These are phyloP conservation scores for Metschnikowia anglica DNA, from an alignment of 805 yeast species.

Conservation along the genomic window DNA sequence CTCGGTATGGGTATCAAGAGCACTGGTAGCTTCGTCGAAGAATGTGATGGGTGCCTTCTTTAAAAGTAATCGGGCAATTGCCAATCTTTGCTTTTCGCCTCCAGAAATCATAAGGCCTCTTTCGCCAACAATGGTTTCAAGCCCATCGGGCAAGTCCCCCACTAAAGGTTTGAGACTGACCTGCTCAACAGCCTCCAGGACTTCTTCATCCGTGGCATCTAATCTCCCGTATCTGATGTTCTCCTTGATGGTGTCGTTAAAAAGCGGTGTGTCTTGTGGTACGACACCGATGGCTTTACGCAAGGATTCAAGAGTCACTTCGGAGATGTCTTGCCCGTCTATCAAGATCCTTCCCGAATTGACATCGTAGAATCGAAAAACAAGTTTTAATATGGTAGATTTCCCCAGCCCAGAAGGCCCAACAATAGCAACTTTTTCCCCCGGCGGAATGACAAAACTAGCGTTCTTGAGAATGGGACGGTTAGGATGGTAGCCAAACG, in stretches of 20 bases:
- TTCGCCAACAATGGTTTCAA: conserved; percentile 88
- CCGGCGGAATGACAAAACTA: conserved; percentile 83
- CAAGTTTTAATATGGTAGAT: conserved; percentile 79
- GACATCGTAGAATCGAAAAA: conserved; percentile 89
- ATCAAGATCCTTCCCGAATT: conserved; percentile 71
- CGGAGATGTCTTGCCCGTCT: conserved; percentile 85
- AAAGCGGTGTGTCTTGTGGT: conserved; percentile 96
- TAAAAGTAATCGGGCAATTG: conserved; percentile 85
- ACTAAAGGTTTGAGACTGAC: conserved; percentile 70
- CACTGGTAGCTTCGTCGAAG: conserved; percentile 96
- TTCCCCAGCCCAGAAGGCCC: conserved; percentile 98
- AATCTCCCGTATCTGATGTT: conserved; percentile 85
- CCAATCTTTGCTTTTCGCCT: conserved; percentile 96
- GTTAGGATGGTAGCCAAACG: conserved; percentile 88
- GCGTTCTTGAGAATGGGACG: conserved; percentile 83
- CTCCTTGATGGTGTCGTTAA: conserved; percentile 85
- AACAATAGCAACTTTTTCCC: conserved; percentile 87
- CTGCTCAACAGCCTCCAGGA: conserved; percentile 57
- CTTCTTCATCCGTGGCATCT: conserved; percentile 70
- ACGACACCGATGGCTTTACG: conserved; percentile 83
- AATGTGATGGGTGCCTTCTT: conserved; percentile 88
- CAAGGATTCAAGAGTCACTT: conserved; percentile 71
- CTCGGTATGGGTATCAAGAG: conserved; percentile 95
- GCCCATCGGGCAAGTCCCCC: conserved; percentile 75
- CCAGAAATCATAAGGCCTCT: conserved; percentile 99